A percentile compares a stretch with the other conserved stretches of the same genome.
Conservation (phyloP, 495 filamentous ascomycete species). For the Lepraria neglecta region DNA sequence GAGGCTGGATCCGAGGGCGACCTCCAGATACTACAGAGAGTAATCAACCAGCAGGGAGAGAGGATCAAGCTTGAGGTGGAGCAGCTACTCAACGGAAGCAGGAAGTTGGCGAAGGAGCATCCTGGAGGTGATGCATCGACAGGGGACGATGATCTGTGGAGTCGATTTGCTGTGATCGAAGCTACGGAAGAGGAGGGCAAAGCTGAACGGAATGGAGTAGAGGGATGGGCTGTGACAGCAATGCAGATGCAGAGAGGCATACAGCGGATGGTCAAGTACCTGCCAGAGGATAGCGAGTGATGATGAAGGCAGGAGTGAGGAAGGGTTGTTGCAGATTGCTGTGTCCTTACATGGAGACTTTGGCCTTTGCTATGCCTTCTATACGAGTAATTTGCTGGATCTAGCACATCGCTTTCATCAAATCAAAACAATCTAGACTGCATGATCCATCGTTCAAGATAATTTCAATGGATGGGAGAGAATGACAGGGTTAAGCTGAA, state of each 20-base stretch:
- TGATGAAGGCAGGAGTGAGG: background rate
- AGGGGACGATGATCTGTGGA: conserved; percentile 9
- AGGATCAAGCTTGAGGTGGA: conserved; percentile 9
- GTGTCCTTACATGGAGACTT: background rate
- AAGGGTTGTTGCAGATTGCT: background rate
- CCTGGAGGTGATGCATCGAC: background rate
- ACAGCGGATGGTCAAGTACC: conserved; percentile 31
- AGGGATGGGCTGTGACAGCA: conserved; percentile 28
- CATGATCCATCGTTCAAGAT: background rate
- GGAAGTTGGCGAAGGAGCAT: background rate
- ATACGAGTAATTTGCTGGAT: background rate
- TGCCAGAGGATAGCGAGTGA: conserved; percentile 18
- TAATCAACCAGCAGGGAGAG: conserved; percentile 10
- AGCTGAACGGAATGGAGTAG: background rate
- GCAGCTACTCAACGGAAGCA: background rate
- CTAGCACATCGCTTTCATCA: background rate
- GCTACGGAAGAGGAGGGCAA: background rate
- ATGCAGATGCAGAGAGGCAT: conserved; percentile 35
- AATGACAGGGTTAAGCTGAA: background rate
- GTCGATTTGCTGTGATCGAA: conserved; percentile 9
- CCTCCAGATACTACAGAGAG: conserved; percentile 12
- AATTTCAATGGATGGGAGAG: background rate
- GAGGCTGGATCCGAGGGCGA: conserved; percentile 18
- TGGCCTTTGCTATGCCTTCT: background rate
- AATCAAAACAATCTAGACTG: background rate